Conservation (phyloP, 2,329 filamentous ascomycete species). For the Ophiostoma piceae region DNA sequence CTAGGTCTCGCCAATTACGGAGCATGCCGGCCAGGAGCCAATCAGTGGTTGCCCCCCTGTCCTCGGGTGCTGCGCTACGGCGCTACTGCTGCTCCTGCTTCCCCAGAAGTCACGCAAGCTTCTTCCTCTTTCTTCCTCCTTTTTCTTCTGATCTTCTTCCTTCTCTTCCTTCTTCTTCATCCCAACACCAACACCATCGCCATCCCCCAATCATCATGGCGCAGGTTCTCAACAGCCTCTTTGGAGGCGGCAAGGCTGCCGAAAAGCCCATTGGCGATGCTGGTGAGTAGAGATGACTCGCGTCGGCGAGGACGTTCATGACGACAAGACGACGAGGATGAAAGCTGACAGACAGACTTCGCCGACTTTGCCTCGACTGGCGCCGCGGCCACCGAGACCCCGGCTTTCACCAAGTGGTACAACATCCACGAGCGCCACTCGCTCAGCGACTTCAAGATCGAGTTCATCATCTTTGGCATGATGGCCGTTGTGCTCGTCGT, state of each 20-base stretch:
- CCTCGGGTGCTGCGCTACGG: not conserved
- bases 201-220: conserved; percentile 41
- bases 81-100: not conserved
- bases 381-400: conserved; percentile 43
- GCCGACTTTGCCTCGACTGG: conserved; percentile 84
- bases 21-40: conserved; percentile 2
- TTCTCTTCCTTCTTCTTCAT: conserved; percentile 17
- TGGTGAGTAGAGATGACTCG: conserved; percentile 45
- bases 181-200: conserved; percentile 17
- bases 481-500: conserved; percentile 69
- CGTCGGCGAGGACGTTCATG: not conserved
- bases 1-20: conserved; percentile 17
- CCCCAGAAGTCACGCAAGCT: not conserved
- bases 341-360: conserved; percentile 64
- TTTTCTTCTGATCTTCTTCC: too few relatives aligned
- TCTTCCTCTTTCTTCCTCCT: not conserved
- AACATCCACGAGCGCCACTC: conserved; percentile 88
- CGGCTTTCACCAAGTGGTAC: conserved; percentile 92
- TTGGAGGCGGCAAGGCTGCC: conserved; percentile 61
- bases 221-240: conserved; percentile 60
- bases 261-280: conserved; percentile 53
- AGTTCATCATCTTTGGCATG: conserved; percentile 73
- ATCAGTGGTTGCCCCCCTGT: conserved; percentile 6
- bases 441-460: conserved; percentile 76
- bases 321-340: too few relatives aligned